Evolutionary conservation across 2,329 filamentous ascomycete genomes (phyloP).

Genomic region (Ophiocordyceps australis): DNA sequence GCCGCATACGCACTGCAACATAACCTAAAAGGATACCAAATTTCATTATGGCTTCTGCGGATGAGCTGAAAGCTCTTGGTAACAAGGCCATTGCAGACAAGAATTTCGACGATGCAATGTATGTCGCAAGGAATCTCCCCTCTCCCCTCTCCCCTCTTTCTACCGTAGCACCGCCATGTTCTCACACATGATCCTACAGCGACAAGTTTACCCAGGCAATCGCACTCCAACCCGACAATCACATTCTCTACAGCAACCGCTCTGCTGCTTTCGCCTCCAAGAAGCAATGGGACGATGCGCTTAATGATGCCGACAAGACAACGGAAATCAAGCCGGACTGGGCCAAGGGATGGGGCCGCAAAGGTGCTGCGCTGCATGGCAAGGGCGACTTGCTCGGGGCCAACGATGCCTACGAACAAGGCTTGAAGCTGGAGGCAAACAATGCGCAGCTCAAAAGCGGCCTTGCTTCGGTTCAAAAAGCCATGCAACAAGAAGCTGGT

Average conservation of each 20-base stretch:
- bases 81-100: constrained; percentile 98
- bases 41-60: constrained; percentile 40
- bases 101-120: constrained; percentile 93
- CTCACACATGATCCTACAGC: constrained; percentile 25
- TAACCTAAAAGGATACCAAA: too few relatives aligned
- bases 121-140: constrained; percentile 21
- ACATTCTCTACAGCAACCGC: constrained; percentile 95
- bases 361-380: constrained; percentile 81
- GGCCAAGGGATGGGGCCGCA: constrained; percentile 91
- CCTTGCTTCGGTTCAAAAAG: constrained; percentile 66
- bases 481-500: constrained; percentile 47
- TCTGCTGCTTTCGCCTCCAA: constrained; percentile 80
- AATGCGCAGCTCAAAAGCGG: constrained; percentile 91
- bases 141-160: constrained; percentile 1
- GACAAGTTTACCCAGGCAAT: constrained; percentile 93
- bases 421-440: constrained; percentile 78
- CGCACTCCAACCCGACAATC: constrained; percentile 69
- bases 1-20: too few relatives aligned
- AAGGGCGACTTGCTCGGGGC: constrained; percentile 71
- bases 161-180: too few relatives aligned
- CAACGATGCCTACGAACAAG: constrained; percentile 80
- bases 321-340: constrained; percentile 93
- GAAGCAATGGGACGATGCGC: constrained; percentile 67
- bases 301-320: constrained; percentile 84
- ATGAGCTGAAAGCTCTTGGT: constrained; percentile 87